phyloP scores from a whole-genome alignment of 306 rosid genomes.

The Cucurbita pepo region DNA sequence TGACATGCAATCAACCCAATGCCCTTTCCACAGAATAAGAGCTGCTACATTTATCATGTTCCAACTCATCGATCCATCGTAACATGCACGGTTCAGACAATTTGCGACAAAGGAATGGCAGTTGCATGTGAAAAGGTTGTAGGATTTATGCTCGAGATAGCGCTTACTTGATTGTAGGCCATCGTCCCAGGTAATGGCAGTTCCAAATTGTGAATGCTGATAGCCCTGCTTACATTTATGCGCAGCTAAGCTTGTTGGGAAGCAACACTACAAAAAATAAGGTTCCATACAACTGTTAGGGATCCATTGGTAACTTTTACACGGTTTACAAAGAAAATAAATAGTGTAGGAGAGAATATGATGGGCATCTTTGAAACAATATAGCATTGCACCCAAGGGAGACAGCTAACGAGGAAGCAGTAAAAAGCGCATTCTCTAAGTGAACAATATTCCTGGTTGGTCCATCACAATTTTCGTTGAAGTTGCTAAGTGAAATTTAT shows the following conservation, averaged over 20 bases:
- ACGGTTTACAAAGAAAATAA: not conserved
- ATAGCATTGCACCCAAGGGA: not conserved
- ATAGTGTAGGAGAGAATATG: not conserved
- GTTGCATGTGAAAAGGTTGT: conserved; percentile 91
- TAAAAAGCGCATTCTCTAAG: not conserved
- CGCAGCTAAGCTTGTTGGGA: conserved; percentile 45
- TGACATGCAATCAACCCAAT: conserved; percentile 58
- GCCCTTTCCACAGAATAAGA: conserved; percentile 60
- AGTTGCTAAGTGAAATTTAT: not conserved
- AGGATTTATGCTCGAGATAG: conserved; percentile 44
- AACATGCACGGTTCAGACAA: conserved; percentile 59
- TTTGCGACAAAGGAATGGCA: conserved; percentile 64
- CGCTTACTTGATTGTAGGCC: conserved; percentile 42
- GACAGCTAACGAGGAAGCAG: not conserved
- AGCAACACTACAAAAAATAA: conserved; percentile 64
- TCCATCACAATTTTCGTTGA: not conserved
- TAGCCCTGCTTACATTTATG: conserved; percentile 65
- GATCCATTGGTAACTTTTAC: not conserved
- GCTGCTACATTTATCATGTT: conserved; percentile 72
- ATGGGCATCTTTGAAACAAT: not conserved
- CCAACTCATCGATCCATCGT: conserved; percentile 74
- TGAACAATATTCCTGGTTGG: not conserved
- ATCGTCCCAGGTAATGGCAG: conserved; percentile 78
- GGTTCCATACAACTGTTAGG: not conserved
- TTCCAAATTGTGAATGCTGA: conserved; percentile 53